Conservation (phyloP, 257 asterid genomes). For the Penstemon eatonii region DNA sequence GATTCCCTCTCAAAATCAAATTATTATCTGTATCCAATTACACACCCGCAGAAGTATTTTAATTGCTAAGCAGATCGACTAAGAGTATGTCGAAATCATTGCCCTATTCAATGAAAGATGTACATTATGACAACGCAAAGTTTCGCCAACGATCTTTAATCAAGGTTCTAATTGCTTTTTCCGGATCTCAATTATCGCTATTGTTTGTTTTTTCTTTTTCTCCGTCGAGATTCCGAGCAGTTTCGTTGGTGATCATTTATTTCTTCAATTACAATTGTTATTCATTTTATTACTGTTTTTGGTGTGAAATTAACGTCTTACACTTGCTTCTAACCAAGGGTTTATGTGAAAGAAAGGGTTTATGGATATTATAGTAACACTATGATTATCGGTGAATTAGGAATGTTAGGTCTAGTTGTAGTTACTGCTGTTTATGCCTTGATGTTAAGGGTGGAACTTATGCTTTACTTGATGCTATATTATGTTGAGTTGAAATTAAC, state of each 20-base stretch:
- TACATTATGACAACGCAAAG: constrained; percentile 81
- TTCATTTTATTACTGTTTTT: background rate
- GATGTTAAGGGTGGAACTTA: background rate
- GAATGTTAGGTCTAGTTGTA: too few species aligned
- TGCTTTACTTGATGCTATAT: constrained; percentile 9
- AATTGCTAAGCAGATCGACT: background rate
- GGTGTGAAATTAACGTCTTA: background rate
- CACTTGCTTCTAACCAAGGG: constrained; percentile 11
- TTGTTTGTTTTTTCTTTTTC: background rate
- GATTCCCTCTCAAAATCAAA: too few species aligned
- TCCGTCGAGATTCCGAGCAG: constrained; percentile 17
- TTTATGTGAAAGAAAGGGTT: background rate
- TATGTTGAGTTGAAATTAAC: constrained; percentile 22
- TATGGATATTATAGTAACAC: background rate
- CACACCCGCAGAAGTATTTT: too few species aligned
- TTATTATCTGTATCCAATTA: too few species aligned
- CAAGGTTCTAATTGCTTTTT: constrained; percentile 44
- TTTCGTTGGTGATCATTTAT: background rate
- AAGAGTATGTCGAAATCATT: constrained; percentile 68
- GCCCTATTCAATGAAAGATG: constrained; percentile 86
- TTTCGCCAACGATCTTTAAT: constrained; percentile 75
- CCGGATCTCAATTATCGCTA: constrained; percentile 25
- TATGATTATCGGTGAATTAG: background rate
- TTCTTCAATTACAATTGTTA: background rate
- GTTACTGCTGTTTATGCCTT: background rate